Conservation (phyloP, 768 basidiomycete genomes). For the Collybia sp. region DNA sequence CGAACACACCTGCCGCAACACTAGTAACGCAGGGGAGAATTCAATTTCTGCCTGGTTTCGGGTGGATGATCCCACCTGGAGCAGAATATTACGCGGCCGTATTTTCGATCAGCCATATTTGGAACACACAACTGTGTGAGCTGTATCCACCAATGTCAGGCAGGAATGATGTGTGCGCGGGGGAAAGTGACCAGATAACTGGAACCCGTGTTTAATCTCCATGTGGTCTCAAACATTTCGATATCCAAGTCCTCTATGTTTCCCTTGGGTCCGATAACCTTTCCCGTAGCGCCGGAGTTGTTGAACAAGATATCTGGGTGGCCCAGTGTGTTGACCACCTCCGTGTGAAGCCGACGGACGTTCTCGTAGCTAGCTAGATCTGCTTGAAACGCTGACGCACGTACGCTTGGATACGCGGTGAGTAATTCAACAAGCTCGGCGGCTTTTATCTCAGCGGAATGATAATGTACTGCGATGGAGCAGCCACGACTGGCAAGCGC, state of each 20-base stretch:
- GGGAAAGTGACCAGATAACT: slow-evolving; percentile 33
- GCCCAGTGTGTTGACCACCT: slow-evolving; percentile 38
- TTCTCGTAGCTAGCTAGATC: slow-evolving; percentile 41
- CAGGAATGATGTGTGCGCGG: neutral
- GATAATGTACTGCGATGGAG: slow-evolving; percentile 49
- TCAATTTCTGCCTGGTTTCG: neutral
- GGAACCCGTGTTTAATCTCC: slow-evolving; percentile 44
- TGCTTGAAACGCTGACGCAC: slow-evolving; percentile 40
- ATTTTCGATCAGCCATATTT: slow-evolving; percentile 43
- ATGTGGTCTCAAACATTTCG: slow-evolving; percentile 40
- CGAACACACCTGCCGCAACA: slow-evolving; percentile 37
- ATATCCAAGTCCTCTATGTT: slow-evolving; percentile 39
- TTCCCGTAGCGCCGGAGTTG: slow-evolving; percentile 41
- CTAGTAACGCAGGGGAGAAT: slow-evolving; percentile 15
- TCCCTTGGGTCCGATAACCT: slow-evolving; percentile 36
- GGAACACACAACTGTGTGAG: slow-evolving; percentile 47
- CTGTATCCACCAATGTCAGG: slow-evolving; percentile 17
- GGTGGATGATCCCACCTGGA: slow-evolving; percentile 32
- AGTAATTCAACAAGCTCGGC: slow-evolving; percentile 34
- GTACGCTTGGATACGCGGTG: slow-evolving; percentile 22
- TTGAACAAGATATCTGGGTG: slow-evolving; percentile 48
- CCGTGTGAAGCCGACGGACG: slow-evolving; percentile 36
- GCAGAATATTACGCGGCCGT: slow-evolving; percentile 46
- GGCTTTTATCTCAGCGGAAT: slow-evolving; percentile 30
- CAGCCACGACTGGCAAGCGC: slow-evolving; percentile 39